Percentiles rank a stretch among this genome's conserved stretches.
Evolutionary conservation across 352 stramenopile species (phyloP).

Genomic region (Elongisporangium undulatum): DNA sequence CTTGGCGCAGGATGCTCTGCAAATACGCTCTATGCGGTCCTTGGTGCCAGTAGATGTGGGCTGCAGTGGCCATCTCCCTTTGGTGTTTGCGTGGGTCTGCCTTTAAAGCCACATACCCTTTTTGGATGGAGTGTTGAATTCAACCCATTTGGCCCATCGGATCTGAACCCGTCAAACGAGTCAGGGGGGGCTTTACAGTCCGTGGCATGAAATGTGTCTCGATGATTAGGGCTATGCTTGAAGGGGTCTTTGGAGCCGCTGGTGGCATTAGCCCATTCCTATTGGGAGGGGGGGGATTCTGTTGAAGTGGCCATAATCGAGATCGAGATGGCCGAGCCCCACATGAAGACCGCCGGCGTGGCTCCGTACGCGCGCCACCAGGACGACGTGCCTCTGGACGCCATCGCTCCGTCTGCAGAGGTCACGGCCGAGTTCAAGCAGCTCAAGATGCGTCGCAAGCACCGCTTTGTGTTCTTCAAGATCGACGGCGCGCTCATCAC

Average conservation of each 20-base stretch:
- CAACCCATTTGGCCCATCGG: background rate
- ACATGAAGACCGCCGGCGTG: constrained; percentile 85
- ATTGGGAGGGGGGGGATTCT: background rate
- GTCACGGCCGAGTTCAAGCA: constrained; percentile 74
- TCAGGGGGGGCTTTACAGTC: background rate
- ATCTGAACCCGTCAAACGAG: background rate
- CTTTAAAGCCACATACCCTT: background rate
- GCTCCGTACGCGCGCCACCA: constrained; percentile 70
- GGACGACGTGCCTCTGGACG: constrained; percentile 62
- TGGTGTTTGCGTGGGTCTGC: background rate
- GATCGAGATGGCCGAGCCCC: constrained; percentile 60
- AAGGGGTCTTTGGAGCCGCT: background rate
- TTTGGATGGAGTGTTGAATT: background rate
- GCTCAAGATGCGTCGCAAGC: constrained; percentile 87
- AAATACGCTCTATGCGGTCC: too few relatives aligned
- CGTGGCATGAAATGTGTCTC: background rate
- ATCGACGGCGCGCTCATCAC: constrained; percentile 73
- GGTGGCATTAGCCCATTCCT: background rate
- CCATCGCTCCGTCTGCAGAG: constrained; percentile 59
- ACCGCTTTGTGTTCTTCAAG: constrained; percentile 80
- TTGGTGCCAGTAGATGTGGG: too few relatives aligned
- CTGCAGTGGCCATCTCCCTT: too few relatives aligned
- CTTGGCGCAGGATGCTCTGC: background rate
- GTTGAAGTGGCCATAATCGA: constrained; percentile 1
- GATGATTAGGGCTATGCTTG: background rate